Conservation (phyloP, 139 green algal species). For the Coelastrella sp. region DNA sequence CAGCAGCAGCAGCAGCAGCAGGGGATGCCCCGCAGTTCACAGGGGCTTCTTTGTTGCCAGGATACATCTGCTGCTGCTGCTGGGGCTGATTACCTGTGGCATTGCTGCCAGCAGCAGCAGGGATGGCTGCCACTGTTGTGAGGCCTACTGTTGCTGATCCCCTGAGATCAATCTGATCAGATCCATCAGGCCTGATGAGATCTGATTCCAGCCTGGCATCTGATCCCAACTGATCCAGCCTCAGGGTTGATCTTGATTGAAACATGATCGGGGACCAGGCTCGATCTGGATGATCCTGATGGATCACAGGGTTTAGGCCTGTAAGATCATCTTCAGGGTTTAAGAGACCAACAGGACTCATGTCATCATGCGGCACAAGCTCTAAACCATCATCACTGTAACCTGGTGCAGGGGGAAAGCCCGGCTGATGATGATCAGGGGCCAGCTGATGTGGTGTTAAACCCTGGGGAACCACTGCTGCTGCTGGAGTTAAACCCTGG, state of each 20-base stretch:
- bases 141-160: too few relatives aligned
- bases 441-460: too few relatives aligned
- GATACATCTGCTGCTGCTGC: not conserved
- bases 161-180: too few relatives aligned
- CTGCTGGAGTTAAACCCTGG: too few relatives aligned
- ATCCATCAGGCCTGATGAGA: not conserved
- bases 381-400: constrained; percentile 7
- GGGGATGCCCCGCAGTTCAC: not conserved
- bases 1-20: constrained; percentile 3
- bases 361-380: not conserved
- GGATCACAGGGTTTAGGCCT: not conserved
- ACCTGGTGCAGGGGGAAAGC: not conserved
- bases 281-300: not conserved
- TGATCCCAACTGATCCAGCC: not conserved
- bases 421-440: not conserved
- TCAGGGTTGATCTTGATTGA: not conserved
- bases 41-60: too few relatives aligned
- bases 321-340: not conserved
- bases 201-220: not conserved
- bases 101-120: not conserved
- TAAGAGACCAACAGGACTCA: not conserved
- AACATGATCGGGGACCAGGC: not conserved
- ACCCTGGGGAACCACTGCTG: too few relatives aligned
- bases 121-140: too few relatives aligned
- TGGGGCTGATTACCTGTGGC: not conserved